Evolutionary conservation across 495 filamentous ascomycete genomes (phyloP), one percentile per base, ranked within the genome.

Genomic region (Neurospora sp.): DNA sequence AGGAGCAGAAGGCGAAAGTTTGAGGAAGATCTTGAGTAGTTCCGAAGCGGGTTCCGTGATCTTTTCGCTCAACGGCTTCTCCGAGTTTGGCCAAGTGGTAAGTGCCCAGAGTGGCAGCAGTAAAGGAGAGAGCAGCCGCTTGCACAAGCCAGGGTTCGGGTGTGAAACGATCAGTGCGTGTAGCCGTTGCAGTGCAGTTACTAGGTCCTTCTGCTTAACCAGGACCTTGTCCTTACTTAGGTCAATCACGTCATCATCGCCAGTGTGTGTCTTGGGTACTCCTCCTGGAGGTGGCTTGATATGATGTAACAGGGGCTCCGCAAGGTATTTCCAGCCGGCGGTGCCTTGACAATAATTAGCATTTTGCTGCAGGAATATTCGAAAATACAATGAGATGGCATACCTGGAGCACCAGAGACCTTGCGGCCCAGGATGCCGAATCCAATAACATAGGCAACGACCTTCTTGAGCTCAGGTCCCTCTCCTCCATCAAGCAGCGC

Each of bases 111-210:
- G 81, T 0, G 89, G 86, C n/a, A 91, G 82, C 31, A 91, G 78
- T 46, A 93, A 80, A 1, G 88, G 91, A 40, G 84, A 81, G 7
- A 94, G 79, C 5, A 94, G 79, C 72, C 92, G 85, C 77, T 90
- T 93, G 20, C 89, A 86, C n/a, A 96, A 81, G 1, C 89, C 89
- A 4, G 91, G 90, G 74, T 94, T 91, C 0, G 91, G 90, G 79
- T 93, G 91, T 12, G 91, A 89, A 37, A 87, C 80, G 2, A 90
- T 76, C 8, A 96, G 78, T 7, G 82, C 81, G 39, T 81, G 82
- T 8, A 96, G 74, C 18, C 91, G 86, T 22, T 83, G 80, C 9
- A 96, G 70, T 8, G 89, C 87, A 20, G 75, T 76, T 42, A 76
- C 76, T 11, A 90, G 74, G 8, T 86, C 83, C 35, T 75, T 71